A percentile compares a stretch with the other conserved stretches of the same genome.
Evolutionary conservation across 2,329 filamentous ascomycete genomes (phyloP).

Genomic region (Aspergillus tubingensis): DNA sequence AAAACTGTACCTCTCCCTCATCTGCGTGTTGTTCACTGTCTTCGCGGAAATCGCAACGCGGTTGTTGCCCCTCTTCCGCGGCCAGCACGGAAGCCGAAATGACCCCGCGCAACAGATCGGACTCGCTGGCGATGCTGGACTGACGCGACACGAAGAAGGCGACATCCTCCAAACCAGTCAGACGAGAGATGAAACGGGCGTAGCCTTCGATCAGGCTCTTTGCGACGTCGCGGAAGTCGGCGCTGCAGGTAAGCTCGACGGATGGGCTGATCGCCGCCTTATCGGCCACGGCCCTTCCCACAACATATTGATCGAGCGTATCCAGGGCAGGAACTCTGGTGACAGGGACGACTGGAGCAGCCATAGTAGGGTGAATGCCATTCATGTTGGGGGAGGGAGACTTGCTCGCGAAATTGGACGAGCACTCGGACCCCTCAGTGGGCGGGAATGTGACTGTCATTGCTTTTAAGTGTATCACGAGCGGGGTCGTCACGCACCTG

Average conservation of each 20-base stretch:
- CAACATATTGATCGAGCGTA: slow-evolving; percentile 27
- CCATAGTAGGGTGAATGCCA: not conserved
- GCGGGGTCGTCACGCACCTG: slow-evolving; percentile 18
- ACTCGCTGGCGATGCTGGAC: slow-evolving; percentile 6
- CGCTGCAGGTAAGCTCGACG: slow-evolving; percentile 14
- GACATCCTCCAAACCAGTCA: slow-evolving; percentile 31
- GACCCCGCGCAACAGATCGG: slow-evolving; percentile 7
- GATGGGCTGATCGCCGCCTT: slow-evolving; percentile 12
- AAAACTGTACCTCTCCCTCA: slow-evolving; percentile 25
- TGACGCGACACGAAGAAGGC: slow-evolving; percentile 23
- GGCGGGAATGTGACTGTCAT: slow-evolving; percentile 18
- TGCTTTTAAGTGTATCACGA: slow-evolving; percentile 19
- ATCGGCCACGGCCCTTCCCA: slow-evolving; percentile 9
- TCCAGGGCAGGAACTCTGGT: slow-evolving; percentile 32
- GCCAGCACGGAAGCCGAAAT: slow-evolving; percentile 18
- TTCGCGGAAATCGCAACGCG: slow-evolving; percentile 14
- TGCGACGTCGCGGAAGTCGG: slow-evolving; percentile 13
- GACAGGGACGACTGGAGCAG: slow-evolving; percentile 19
- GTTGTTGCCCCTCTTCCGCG: not conserved
- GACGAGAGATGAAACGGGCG: slow-evolving; percentile 26
- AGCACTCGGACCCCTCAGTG: slow-evolving; percentile 16
- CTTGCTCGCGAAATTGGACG: slow-evolving; percentile 3
- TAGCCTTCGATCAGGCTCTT: slow-evolving; percentile 25
- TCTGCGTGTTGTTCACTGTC: slow-evolving; percentile 13
- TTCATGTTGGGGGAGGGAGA: not conserved